Evolutionary conservation across 352 stramenopile species (phyloP).

Genomic region (Elongisporangium prolatum): DNA sequence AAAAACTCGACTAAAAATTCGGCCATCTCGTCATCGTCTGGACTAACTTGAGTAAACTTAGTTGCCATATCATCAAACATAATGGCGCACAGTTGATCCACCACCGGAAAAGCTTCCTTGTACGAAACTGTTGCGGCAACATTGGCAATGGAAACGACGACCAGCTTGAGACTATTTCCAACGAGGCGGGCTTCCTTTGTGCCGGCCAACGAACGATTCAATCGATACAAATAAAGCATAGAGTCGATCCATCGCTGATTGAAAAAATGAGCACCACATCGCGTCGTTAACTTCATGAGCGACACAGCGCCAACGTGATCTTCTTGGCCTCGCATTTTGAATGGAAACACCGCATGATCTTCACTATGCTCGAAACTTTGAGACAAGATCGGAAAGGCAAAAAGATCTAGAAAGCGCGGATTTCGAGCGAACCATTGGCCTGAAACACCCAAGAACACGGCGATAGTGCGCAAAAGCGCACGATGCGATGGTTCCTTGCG

Average conservation of each 20-base stretch:
- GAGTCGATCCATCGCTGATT: conserved; percentile 67
- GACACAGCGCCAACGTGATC: conserved; percentile 71
- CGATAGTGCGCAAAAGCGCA: conserved; percentile 51
- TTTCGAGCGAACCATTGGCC: conserved; percentile 74
- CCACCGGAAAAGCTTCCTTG: conserved; percentile 48
- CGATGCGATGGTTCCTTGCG: conserved; percentile 56
- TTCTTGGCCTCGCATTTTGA: conserved; percentile 36
- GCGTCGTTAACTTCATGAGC: conserved; percentile 59
- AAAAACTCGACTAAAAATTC: conserved; percentile 61
- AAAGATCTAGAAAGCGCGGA: conserved; percentile 44
- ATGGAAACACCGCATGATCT: conserved; percentile 30
- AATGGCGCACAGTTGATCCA: conserved; percentile 55
- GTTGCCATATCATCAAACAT: conserved; percentile 63
- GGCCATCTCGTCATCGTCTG: conserved; percentile 38
- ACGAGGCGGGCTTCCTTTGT: conserved; percentile 20
- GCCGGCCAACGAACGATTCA: conserved; percentile 21
- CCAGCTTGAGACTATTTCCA: conserved; percentile 42
- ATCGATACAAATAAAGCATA: conserved; percentile 55
- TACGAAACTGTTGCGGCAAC: conserved; percentile 62
- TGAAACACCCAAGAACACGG: conserved; percentile 67
- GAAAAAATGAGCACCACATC: conserved; percentile 62
- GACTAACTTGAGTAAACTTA: conserved; percentile 36
- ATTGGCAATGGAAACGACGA: conserved; percentile 69
- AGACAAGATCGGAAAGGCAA: conserved; percentile 66
- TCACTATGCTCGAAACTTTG: conserved; percentile 56